Conservation (phyloP, 2,329 filamentous ascomycete genomes). For the Arthrobotrys sinensis region DNA sequence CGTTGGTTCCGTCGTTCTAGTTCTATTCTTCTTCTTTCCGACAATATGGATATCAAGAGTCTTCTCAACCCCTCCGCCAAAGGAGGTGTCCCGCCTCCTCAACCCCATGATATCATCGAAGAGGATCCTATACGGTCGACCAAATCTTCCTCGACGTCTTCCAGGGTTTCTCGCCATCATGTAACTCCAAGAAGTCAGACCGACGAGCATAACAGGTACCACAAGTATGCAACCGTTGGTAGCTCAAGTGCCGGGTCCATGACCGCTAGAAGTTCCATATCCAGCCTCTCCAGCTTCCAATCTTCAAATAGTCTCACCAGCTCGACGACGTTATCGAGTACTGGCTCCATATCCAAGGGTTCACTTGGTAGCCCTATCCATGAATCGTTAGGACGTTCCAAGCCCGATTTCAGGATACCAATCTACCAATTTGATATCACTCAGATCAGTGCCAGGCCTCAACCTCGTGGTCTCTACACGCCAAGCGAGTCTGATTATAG, state of each 20-base stretch:
- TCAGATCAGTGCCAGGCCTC: slow-evolving; percentile 47
- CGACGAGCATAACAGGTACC: slow-evolving; percentile 47
- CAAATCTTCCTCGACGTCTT: slow-evolving; percentile 56
- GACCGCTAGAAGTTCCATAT: slow-evolving; percentile 59
- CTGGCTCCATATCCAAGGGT: slow-evolving; percentile 51
- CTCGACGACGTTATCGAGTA: slow-evolving; percentile 55
- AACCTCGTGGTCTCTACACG: slow-evolving; percentile 54
- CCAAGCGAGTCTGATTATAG: slow-evolving; percentile 59
- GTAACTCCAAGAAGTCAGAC: slow-evolving; percentile 34
- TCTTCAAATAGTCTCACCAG: slow-evolving; percentile 54
- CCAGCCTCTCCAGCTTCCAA: slow-evolving; percentile 53
- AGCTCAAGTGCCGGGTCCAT: slow-evolving; percentile 57
- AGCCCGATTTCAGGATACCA: slow-evolving; percentile 57
- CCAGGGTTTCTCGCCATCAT: slow-evolving; percentile 48
- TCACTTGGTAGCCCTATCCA: slow-evolving; percentile 55
- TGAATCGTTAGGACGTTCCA: slow-evolving; percentile 49
- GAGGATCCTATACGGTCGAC: slow-evolving; percentile 46
- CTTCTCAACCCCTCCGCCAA: slow-evolving; percentile 56
- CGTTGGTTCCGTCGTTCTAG: neutral
- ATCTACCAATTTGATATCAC: slow-evolving; percentile 57
- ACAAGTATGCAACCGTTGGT: slow-evolving; percentile 58
- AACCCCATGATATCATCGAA: slow-evolving; percentile 24
- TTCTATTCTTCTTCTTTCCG: slow-evolving; percentile 16
- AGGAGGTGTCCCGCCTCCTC: slow-evolving; percentile 23
- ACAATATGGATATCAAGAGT: slow-evolving; percentile 58